A percentile compares a stretch with the other conserved stretches of the same genome.
phyloP scores from a whole-genome alignment of 305 asterid genomes.

The Nicotiana rustica region DNA sequence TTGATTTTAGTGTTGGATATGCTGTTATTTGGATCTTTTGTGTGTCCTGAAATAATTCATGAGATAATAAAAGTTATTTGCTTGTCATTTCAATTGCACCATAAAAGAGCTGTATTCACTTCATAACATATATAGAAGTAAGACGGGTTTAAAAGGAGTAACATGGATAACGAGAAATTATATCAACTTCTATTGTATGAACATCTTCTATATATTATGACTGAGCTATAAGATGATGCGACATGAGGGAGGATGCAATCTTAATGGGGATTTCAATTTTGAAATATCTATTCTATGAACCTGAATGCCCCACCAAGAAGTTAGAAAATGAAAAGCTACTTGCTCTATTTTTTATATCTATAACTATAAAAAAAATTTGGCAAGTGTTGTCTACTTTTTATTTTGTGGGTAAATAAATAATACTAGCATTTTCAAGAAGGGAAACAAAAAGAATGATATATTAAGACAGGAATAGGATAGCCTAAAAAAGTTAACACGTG shows the following conservation, averaged over 20 bases:
- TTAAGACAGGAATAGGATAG: neutral
- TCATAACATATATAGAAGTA: neutral
- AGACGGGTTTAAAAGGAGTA: neutral
- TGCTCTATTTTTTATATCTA: neutral
- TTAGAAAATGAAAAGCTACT: neutral
- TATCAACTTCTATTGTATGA: no score
- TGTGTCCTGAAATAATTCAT: neutral
- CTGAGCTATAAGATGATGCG: neutral
- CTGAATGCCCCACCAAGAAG: neutral
- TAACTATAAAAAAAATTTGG: no score
- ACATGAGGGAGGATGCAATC: neutral
- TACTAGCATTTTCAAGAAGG: neutral
- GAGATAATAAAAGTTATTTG: no score
- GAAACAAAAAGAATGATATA: neutral
- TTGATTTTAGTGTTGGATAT: neutral
- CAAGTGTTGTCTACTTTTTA: no score
- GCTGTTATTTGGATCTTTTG: neutral
- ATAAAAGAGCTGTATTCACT: neutral
- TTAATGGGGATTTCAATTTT: neutral
- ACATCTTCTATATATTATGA: no score
- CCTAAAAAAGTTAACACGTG: constrained; percentile 20
- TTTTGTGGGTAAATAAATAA: neutral
- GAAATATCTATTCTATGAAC: neutral
- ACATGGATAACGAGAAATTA: no score
- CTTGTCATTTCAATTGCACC: no score